Evolutionary conservation across 495 filamentous ascomycete genomes (phyloP).

Genomic region (Physcia stellaris): DNA sequence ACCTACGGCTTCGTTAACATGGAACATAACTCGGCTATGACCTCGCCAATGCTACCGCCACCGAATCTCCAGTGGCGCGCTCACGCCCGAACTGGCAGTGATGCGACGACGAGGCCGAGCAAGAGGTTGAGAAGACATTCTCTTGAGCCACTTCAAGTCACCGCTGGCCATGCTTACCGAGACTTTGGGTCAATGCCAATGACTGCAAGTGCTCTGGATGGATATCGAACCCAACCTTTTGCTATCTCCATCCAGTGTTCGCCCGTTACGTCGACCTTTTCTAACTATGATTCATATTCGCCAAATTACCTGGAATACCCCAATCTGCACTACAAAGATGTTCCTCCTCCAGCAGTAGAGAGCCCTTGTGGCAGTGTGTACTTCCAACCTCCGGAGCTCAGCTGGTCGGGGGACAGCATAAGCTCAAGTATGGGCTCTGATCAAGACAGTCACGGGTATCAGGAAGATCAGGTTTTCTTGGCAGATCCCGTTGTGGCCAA

Average conservation of each 20-base stretch:
- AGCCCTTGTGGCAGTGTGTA: conserved; percentile 9
- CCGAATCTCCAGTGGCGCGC: conserved; percentile 13
- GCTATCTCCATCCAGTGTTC: conserved; percentile 29
- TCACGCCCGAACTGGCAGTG: conserved; percentile 3
- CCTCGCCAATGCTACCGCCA: conserved; percentile 17
- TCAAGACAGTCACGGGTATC: conserved; percentile 18
- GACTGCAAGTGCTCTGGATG: conserved; percentile 27
- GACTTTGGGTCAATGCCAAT: conserved; percentile 23
- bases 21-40: conserved; percentile 25
- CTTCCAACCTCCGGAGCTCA: conserved; percentile 9
- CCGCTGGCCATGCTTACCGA: conserved; percentile 21
- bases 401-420: conserved; percentile 18
- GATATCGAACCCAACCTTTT: conserved; percentile 31
- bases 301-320: conserved; percentile 11
- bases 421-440: conserved; percentile 24
- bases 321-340: conserved; percentile 1
- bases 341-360: not conserved
- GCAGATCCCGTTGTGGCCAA: conserved; percentile 7
- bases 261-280: conserved; percentile 14
- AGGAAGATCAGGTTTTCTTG: conserved; percentile 13
- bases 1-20: conserved; percentile 40
- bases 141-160: conserved; percentile 27
- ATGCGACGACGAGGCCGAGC: conserved; percentile 1
- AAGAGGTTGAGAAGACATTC: conserved; percentile 15
- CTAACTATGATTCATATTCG: conserved; percentile 11